A percentile compares a stretch with the other conserved stretches of the same genome.
phyloP scores from a whole-genome alignment of 1,284 basidiomycete genomes.

The Apiotrichum akiyoshidainum region DNA sequence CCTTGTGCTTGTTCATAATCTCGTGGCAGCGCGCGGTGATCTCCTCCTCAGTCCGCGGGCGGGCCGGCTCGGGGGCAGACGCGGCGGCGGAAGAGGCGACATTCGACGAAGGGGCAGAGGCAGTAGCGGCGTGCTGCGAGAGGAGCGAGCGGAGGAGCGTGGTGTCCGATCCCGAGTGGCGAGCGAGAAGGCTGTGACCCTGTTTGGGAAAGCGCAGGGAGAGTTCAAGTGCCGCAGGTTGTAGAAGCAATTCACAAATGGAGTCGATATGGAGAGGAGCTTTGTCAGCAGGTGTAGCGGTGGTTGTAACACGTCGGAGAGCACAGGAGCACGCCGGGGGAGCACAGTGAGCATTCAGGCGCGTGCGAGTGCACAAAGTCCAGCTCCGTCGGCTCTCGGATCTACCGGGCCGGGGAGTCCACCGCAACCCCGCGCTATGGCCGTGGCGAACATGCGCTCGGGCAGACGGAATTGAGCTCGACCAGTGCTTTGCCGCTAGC shows the following conservation, averaged over 20 bases:
- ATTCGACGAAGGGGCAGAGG: conserved; percentile 48
- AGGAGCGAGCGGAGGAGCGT: conserved; percentile 65
- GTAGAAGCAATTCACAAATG: neutral
- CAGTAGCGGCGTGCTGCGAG: conserved; percentile 55
- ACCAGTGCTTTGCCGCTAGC: no score
- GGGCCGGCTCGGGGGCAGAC: conserved; percentile 28
- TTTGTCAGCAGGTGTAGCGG: no score
- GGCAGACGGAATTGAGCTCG: no score
- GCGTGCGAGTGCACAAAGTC: no score
- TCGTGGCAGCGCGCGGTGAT: conserved; percentile 54
- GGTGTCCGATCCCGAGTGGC: conserved; percentile 80
- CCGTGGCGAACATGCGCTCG: no score
- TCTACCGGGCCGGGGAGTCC: no score
- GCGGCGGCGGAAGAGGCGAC: conserved; percentile 34
- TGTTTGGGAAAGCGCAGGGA: conserved; percentile 41
- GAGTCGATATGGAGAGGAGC: neutral
- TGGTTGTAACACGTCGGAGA: no score
- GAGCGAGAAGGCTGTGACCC: conserved; percentile 84
- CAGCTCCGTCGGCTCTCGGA: no score
- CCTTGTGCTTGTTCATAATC: conserved; percentile 62
- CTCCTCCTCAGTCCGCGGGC: conserved; percentile 48
- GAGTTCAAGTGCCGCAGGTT: neutral
- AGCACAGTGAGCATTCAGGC: no score
- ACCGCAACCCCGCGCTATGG: no score
- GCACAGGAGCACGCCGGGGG: no score